A percentile compares a stretch with the other conserved stretches of the same genome.
Conservation (phyloP, 2,329 filamentous ascomycete species). For the Fusarium pseudocircinatum region DNA sequence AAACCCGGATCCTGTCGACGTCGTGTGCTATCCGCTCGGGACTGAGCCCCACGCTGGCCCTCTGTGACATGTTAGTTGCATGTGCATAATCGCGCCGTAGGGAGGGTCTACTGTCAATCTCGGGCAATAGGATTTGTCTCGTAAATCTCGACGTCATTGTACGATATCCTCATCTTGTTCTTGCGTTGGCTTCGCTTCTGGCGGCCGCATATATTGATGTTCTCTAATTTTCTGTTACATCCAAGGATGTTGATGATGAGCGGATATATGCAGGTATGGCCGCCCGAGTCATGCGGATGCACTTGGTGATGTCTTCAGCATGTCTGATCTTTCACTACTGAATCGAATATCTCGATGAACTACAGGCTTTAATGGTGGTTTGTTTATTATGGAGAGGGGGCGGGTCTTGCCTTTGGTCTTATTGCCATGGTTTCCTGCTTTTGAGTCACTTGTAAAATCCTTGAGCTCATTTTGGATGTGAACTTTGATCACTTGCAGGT, state of each 20-base stretch:
- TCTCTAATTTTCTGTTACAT: not conserved
- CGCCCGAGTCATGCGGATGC: slow-evolving; percentile 23
- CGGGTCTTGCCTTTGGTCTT: not conserved
- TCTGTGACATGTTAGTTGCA: slow-evolving; percentile 21
- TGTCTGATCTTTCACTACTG: not conserved
- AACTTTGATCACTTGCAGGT: not conserved
- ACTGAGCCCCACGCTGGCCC: slow-evolving; percentile 3
- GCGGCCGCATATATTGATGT: not conserved
- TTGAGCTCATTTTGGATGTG: not conserved
- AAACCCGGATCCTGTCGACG: slow-evolving; percentile 1
- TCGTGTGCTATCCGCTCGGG: not conserved
- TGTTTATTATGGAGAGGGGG: not conserved
- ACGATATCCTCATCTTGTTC: slow-evolving; percentile 2
- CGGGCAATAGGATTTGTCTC: slow-evolving; percentile 1
- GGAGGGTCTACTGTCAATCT: slow-evolving; percentile 14
- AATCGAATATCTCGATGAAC: not conserved
- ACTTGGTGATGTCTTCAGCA: not conserved
- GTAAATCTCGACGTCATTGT: slow-evolving; percentile 34
- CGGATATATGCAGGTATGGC: not conserved
- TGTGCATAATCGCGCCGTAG: slow-evolving; percentile 14
- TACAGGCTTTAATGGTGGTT: not conserved
- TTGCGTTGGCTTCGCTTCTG: not conserved
- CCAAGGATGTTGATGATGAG: not conserved
- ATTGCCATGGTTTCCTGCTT: not conserved
- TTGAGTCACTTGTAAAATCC: not conserved